Evolutionary conservation across 345 rosid species (phyloP).

Genomic region (Carallia pectinifolia): DNA sequence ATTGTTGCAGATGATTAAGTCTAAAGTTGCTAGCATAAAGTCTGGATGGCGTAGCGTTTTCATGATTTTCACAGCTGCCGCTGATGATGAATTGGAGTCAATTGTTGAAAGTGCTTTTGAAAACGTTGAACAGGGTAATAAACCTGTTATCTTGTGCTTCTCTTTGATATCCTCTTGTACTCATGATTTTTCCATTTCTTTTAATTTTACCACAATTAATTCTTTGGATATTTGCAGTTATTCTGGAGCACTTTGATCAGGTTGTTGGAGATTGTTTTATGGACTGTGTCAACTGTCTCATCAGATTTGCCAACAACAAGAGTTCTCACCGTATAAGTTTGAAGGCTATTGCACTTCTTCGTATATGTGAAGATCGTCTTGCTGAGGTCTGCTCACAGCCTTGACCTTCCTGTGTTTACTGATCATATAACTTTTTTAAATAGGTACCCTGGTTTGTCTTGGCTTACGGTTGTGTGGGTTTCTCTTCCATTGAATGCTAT

Average conservation of each 20-base stretch:
- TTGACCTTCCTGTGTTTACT: slow-evolving; percentile 3
- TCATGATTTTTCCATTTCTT: slow-evolving; percentile 7
- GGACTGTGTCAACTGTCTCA: slow-evolving; percentile 99
- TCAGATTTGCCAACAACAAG: slow-evolving; percentile 93
- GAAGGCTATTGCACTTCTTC: slow-evolving; percentile 98
- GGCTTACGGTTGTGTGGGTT: not conserved
- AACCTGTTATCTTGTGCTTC: not conserved
- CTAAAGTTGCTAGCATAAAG: slow-evolving; percentile 88
- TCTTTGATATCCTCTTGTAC: not conserved
- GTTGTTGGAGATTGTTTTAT: slow-evolving; percentile 97
- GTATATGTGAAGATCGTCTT: slow-evolving; percentile 97
- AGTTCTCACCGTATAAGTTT: slow-evolving; percentile 87
- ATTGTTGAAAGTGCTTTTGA: slow-evolving; percentile 92
- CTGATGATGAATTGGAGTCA: slow-evolving; percentile 79
- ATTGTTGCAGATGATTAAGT: slow-evolving; percentile 74
- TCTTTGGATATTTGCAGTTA: slow-evolving; percentile 61
- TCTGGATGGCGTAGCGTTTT: slow-evolving; percentile 96
- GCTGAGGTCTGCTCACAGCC: slow-evolving; percentile 69
- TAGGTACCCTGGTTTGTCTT: not conserved
- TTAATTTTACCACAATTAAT: slow-evolving; percentile 31
- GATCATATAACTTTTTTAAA: not conserved
- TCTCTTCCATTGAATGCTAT: too few species aligned
- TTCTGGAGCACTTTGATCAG: slow-evolving; percentile 97
- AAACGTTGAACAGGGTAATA: slow-evolving; percentile 86
- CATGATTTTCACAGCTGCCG: slow-evolving; percentile 91